These are phyloP conservation scores for Talaromyces sp. DNA, from an alignment of 2,329 filamentous ascomycete genomes.

Conservation along the genomic window DNA sequence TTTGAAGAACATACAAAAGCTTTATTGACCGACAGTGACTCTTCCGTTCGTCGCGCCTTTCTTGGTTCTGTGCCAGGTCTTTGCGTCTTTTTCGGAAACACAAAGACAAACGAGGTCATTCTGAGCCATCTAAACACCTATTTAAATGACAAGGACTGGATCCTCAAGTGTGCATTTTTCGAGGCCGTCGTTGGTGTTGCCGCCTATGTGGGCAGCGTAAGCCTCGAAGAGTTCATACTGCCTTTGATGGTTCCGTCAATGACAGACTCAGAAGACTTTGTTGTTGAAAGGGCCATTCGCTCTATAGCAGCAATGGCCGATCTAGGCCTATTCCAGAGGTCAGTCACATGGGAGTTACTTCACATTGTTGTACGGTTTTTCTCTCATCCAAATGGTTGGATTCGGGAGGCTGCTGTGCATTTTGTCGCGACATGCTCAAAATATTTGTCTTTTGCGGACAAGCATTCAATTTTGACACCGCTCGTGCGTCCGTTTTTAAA, in stretches of 20 bases:
- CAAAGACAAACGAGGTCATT: constrained; percentile 93
- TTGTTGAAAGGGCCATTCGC: constrained; percentile 84
- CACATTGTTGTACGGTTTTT: constrained; percentile 79
- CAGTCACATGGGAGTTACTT: constrained; percentile 81
- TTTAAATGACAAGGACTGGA: constrained; percentile 93
- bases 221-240: constrained; percentile 89
- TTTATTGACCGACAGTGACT: constrained; percentile 79
- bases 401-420: constrained; percentile 80
- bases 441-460: constrained; percentile 73
- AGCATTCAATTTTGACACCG: constrained; percentile 76
- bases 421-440: constrained; percentile 74
- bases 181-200: constrained; percentile 92
- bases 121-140: constrained; percentile 96
- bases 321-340: constrained; percentile 78
- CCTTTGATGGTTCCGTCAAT: constrained; percentile 94
- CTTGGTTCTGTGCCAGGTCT: constrained; percentile 85
- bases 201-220: constrained; percentile 81
- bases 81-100: constrained; percentile 89
- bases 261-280: constrained; percentile 88
- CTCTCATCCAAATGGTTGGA: constrained; percentile 93
- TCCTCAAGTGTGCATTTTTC: constrained; percentile 93
- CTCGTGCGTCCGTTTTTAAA: constrained; percentile 79
- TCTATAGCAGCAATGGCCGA: constrained; percentile 84
- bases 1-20: constrained; percentile 88
- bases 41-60: constrained; percentile 84